phyloP scores from a whole-genome alignment of 768 basidiomycete species.

The Suillus decipiens region DNA sequence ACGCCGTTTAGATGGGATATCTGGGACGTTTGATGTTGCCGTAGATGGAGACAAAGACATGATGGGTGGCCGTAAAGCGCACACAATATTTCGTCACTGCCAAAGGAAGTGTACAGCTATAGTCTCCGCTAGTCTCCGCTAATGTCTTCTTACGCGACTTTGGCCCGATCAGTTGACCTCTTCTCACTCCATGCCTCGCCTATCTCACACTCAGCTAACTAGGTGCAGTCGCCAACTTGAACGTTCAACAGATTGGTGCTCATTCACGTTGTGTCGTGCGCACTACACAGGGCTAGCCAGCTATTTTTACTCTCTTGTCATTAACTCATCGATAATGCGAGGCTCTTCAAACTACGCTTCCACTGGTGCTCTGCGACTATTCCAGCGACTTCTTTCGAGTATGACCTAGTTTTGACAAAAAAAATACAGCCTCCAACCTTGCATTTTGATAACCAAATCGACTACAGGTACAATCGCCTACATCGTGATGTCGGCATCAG shows the following conservation, averaged over 20 bases:
- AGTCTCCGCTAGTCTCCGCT: conserved; percentile 8
- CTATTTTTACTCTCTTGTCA: neutral
- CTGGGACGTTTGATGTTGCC: conserved; percentile 56
- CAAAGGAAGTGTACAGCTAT: conserved; percentile 19
- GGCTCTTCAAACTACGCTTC: neutral
- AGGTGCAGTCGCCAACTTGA: neutral
- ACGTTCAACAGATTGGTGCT: neutral
- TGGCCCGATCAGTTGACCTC: conserved; percentile 13
- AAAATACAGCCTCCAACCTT: neutral
- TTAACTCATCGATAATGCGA: neutral
- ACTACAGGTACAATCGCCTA: neutral
- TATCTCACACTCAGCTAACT: conserved; percentile 1
- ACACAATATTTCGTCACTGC: conserved; percentile 11
- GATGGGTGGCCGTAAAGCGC: conserved; percentile 22
- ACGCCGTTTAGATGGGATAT: conserved; percentile 58
- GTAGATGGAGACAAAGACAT: conserved; percentile 73
- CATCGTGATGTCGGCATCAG: neutral
- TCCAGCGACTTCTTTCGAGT: neutral
- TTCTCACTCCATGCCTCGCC: conserved; percentile 1
- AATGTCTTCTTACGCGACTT: conserved; percentile 6
- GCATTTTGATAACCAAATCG: neutral
- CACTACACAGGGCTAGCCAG: neutral
- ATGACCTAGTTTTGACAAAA: neutral
- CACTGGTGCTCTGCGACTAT: neutral
- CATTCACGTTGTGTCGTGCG: neutral